These are phyloP conservation scores for Aspergillus sp. DNA, from an alignment of 2,329 filamentous ascomycete genomes.

Conservation along the genomic window DNA sequence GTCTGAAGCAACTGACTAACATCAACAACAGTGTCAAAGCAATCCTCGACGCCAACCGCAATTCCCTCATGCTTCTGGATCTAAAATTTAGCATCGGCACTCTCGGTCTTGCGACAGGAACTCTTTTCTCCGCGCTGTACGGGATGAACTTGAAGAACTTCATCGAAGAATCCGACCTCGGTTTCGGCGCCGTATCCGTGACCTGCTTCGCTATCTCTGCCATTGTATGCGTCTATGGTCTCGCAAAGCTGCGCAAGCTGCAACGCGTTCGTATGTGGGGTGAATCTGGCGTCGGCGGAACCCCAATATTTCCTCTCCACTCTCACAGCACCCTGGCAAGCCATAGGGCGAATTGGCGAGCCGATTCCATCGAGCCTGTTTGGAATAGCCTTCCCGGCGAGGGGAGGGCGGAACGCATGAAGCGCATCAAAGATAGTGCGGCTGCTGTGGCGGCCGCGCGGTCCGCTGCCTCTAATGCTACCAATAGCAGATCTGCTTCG, in stretches of 20 bases:
- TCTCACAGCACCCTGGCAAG: conserved; percentile 20
- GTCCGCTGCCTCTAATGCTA: conserved; percentile 14
- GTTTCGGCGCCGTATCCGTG: conserved; percentile 74
- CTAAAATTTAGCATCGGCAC: conserved; percentile 96
- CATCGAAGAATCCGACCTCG: conserved; percentile 88
- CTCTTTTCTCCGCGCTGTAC: conserved; percentile 96
- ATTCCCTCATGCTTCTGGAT: conserved; percentile 95
- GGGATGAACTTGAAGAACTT: conserved; percentile 99
- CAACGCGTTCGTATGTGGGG: conserved; percentile 88
- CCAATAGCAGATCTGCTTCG: conserved; percentile 9
- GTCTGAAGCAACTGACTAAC: conserved; percentile 18
- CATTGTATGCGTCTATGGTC: conserved; percentile 78
- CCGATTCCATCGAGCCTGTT: conserved; percentile 44
- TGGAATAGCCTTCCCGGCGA: conserved; percentile 41
- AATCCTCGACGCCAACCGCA: conserved; percentile 96
- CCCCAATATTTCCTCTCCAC: conserved; percentile 28
- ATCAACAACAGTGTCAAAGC: conserved; percentile 71
- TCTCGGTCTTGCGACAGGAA: conserved; percentile 89
- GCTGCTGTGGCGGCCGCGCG: conserved; percentile 18
- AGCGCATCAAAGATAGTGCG: conserved; percentile 34
- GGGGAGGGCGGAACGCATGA: conserved; percentile 36
- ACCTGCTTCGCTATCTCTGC: conserved; percentile 71
- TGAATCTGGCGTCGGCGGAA: conserved; percentile 46
- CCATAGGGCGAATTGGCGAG: conserved; percentile 42
- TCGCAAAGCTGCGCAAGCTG: conserved; percentile 78